These are phyloP conservation scores for Acacia concinna DNA, from an alignment of 331 rosid genomes.

Conservation along the genomic window DNA sequence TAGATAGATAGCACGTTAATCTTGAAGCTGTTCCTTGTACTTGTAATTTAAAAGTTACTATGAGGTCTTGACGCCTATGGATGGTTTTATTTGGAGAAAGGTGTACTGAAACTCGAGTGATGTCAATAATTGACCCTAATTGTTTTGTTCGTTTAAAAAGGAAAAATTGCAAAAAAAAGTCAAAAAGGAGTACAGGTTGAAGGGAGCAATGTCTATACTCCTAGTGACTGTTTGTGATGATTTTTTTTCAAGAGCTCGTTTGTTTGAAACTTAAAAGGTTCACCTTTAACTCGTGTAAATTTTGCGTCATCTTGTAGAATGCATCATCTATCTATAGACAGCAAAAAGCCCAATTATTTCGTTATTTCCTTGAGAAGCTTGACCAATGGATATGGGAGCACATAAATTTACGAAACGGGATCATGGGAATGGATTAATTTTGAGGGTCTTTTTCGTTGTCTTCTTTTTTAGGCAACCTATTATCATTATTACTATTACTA, in stretches of 20 bases:
- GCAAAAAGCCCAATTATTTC: background rate
- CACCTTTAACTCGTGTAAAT: background rate
- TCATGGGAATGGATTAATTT: background rate
- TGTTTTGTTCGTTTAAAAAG: background rate
- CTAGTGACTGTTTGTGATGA: background rate
- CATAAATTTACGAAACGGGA: background rate
- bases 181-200: background rate
- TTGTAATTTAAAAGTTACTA: background rate
- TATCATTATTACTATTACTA: too few species aligned
- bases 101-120: background rate
- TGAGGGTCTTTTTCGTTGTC: background rate
- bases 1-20: background rate
- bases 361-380: conserved; percentile 12
- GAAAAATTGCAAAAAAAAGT: background rate
- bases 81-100: background rate
- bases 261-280: background rate
- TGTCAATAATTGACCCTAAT: background rate
- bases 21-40: background rate
- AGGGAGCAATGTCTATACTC: background rate
- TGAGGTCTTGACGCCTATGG: background rate
- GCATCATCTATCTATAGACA: background rate
- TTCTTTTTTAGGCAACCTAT: background rate
- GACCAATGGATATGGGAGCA: background rate
- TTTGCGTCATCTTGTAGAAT: background rate
- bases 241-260: background rate